A percentile compares a stretch with the other conserved stretches of the same genome.
These are phyloP conservation scores for Mycena vulgaris DNA, from an alignment of 768 basidiomycete species.

Conservation along the genomic window DNA sequence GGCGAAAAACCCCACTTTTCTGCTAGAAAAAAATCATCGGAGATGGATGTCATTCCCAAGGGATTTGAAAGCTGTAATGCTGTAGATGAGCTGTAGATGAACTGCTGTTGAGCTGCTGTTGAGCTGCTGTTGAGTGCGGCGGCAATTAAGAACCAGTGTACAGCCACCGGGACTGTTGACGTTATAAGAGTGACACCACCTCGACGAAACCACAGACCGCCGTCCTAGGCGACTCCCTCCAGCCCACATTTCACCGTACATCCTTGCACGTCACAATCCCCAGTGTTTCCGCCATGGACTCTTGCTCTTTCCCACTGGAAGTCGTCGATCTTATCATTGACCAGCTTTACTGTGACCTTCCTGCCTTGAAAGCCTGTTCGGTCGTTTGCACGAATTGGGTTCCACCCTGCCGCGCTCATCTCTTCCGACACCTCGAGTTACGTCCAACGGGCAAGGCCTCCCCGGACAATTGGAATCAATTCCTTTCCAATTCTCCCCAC, in stretches of 20 bases:
- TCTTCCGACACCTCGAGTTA: slow-evolving; percentile 26
- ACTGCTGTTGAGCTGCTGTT: slow-evolving; percentile 24
- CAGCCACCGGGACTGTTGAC: background rate
- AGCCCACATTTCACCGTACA: no score
- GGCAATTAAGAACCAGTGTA: background rate
- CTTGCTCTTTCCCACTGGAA: slow-evolving; percentile 26
- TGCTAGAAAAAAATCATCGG: no score
- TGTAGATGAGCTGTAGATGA: background rate
- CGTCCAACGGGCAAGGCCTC: slow-evolving; percentile 21
- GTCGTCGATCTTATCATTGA: slow-evolving; percentile 24
- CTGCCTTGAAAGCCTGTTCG: slow-evolving; percentile 16
- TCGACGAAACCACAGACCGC: no score
- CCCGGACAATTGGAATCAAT: slow-evolving; percentile 15
- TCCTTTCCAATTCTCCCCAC: slow-evolving; percentile 6
- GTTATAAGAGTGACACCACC: background rate
- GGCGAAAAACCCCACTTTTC: no score
- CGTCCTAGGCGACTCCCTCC: no score
- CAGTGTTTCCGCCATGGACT: slow-evolving; percentile 20
- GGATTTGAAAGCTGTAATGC: background rate
- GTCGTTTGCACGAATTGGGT: slow-evolving; percentile 22
- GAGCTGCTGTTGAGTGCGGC: background rate
- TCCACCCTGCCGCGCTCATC: slow-evolving; percentile 23
- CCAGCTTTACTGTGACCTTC: background rate
- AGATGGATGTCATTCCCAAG: background rate
- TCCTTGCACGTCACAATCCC: no score